Evolutionary conservation across 805 yeast genomes (phyloP).

Genomic region (Lipomyces sp.): DNA sequence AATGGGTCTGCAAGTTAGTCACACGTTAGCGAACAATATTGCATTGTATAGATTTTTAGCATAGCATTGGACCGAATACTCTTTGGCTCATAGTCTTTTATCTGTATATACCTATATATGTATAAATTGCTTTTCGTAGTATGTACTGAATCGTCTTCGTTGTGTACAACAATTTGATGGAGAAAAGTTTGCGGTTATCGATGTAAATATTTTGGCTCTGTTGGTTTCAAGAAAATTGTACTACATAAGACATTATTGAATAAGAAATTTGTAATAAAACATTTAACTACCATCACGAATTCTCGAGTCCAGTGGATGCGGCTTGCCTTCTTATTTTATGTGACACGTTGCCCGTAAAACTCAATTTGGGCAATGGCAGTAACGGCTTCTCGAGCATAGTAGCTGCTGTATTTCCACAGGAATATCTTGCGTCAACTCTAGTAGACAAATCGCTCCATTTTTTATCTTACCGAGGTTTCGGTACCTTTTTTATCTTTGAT

Average conservation of each 20-base stretch:
- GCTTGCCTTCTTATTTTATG: neutral
- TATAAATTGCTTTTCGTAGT: too few species aligned
- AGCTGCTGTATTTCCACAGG: neutral
- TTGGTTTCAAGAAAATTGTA: neutral
- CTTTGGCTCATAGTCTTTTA: neutral
- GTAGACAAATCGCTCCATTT: neutral
- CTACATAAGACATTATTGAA: neutral
- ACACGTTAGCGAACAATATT: neutral
- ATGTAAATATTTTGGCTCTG: neutral
- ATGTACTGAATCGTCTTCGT: neutral
- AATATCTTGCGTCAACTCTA: neutral
- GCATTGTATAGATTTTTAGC: neutral
- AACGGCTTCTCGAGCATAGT: neutral
- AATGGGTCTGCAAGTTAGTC: neutral
- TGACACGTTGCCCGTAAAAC: too few species aligned
- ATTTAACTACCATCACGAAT: neutral
- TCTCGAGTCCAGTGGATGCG: neutral
- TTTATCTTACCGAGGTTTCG: neutral
- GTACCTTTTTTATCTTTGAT: neutral
- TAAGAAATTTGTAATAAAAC: neutral
- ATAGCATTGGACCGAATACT: neutral
- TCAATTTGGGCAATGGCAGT: too few species aligned
- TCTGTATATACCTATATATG: neutral
- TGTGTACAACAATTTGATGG: neutral
- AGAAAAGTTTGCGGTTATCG: neutral